Evolutionary conservation across 2,329 filamentous ascomycete genomes (phyloP), one percentile per base, ranked within the genome.

Genomic region (Ceratocystis smalleyi): DNA sequence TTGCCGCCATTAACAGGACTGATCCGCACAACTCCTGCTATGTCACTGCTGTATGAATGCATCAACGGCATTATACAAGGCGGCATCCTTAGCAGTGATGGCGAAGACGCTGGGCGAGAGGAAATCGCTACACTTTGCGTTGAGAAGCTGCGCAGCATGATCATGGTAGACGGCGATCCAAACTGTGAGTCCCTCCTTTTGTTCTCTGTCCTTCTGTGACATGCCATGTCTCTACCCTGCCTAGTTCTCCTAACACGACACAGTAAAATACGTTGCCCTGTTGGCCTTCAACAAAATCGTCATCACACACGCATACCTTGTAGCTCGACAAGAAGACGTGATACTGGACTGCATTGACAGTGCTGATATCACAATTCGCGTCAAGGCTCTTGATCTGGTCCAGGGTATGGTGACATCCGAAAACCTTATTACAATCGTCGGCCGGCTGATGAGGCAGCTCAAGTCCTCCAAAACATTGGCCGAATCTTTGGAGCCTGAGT

Each of bases 21-120:
- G 59, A 97, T 99, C 68, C 87, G 89, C 69, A 96, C 91, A 0
- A 99, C 94, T 0, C 88, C 89, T 4, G 94, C 94, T 32, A 97
- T 97, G 94, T 97, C 94, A n/a, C 76, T 99, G 32, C 77, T 97
- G 5, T 99, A 99, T 70, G 94, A 99, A 75, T 99, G 94, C 72
- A 96, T 99, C 75, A 96, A 95, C 73, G 94, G 94, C 27, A 95
- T 99, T 68, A 96, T 99, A 66, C 91, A 96, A 73, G 94, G 94
- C 32, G 94, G 94, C 0, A 96, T 99, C 65, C 77, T 99, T 61
- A 89, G 90, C 40, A 89, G 86, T 55, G 84, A 86, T 32, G 89
- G 91, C 68, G 88, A 89, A 63, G 83, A 85, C 22, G 81, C 85
- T 43, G 91, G 92, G 64, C 87, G 88, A 47, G 91, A 97, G 69